Percentiles rank a stretch among this genome's conserved stretches.
Conservation (phyloP, 225 moss, liverwort and hornwort genomes). For the Pseudoscleropodium purum region DNA sequence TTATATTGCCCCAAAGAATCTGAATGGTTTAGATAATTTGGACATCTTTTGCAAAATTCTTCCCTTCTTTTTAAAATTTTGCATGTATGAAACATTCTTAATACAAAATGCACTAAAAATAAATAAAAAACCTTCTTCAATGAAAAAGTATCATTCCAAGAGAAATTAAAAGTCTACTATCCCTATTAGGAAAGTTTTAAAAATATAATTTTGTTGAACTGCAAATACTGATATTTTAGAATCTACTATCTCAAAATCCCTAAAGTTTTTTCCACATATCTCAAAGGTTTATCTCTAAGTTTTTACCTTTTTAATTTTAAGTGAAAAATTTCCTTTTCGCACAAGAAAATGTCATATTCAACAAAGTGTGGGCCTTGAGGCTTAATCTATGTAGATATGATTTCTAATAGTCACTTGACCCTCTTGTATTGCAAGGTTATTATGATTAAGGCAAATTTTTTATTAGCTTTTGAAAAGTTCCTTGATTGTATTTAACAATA, state of each 20-base stretch:
- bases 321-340: rapidly evolving
- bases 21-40: no score
- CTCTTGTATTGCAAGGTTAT: no score
- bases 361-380: not conserved
- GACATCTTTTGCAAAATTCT: no score
- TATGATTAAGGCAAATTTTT: no score
- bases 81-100: not conserved
- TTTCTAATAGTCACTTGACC: no score
- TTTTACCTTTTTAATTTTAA: no score
- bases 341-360: not conserved
- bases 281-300: not conserved
- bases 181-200: not conserved
- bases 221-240: not conserved
- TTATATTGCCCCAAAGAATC: no score
- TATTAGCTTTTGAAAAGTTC: no score
- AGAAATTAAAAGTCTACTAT: not conserved
- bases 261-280: not conserved
- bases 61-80: no score
- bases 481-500: no score
- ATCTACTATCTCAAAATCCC: not conserved
- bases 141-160: not conserved
- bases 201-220: not conserved
- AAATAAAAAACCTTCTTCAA: not conserved
- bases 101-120: not conserved
- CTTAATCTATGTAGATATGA: no score